Conservation (phyloP, 1,139 yeast genomes). For the Sugiyamaella neomexicana region DNA sequence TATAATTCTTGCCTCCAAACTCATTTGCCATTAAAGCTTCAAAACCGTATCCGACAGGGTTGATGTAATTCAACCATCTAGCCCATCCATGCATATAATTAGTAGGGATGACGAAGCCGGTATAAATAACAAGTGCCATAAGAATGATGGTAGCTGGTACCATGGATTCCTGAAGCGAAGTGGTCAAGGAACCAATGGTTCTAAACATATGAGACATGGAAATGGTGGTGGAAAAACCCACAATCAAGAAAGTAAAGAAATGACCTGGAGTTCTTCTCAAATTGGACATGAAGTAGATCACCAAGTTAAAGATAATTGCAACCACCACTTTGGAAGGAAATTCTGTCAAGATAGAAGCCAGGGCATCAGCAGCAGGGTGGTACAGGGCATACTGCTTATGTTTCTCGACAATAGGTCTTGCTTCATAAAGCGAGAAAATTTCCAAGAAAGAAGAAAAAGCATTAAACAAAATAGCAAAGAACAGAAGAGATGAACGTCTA, state of each 20-base stretch:
- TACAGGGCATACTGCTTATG: conserved; percentile 74
- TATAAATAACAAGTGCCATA: conserved; percentile 61
- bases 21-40: conserved; percentile 70
- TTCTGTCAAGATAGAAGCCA: conserved; percentile 67
- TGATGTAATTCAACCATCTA: conserved; percentile 72
- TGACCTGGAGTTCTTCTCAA: conserved; percentile 65
- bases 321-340: conserved; percentile 61
- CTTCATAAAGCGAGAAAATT: conserved; percentile 65
- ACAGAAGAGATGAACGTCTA: conserved; percentile 68
- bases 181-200: conserved; percentile 64
- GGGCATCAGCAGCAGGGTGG: conserved; percentile 76
- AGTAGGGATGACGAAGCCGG: conserved; percentile 76
- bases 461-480: conserved; percentile 75
- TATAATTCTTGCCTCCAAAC: conserved; percentile 48
- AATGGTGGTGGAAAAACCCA: conserved; percentile 55
- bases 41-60: conserved; percentile 69
- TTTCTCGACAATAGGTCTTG: conserved; percentile 78
- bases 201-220: conserved; percentile 73
- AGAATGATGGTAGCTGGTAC: conserved; percentile 67
- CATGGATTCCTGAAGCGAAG: conserved; percentile 65
- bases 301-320: conserved; percentile 58
- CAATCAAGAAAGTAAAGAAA: conserved; percentile 65
- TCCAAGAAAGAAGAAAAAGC: conserved; percentile 75
- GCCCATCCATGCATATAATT: conserved; percentile 74
- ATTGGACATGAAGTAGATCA: conserved; percentile 65